phyloP scores from a whole-genome alignment of 257 asterid species.

The Ligustrum vulgare region DNA sequence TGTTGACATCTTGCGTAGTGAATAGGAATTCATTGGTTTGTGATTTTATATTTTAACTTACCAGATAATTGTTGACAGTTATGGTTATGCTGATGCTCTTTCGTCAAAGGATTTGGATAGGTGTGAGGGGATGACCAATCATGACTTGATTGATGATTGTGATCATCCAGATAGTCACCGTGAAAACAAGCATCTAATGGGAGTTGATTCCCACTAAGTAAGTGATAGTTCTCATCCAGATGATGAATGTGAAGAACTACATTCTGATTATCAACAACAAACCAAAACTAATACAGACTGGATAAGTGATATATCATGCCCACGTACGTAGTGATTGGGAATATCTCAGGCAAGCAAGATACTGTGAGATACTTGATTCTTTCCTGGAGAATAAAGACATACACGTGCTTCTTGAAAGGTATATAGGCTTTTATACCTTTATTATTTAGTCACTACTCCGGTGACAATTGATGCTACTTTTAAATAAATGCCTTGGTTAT shows the following conservation, averaged over 20 bases:
- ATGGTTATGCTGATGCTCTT: too few relatives aligned
- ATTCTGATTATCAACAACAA: slow-evolving; percentile 40
- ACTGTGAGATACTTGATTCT: slow-evolving; percentile 91
- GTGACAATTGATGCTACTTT: neutral
- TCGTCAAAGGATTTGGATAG: too few relatives aligned
- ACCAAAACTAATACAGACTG: slow-evolving; percentile 51
- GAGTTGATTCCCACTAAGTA: slow-evolving; percentile 41
- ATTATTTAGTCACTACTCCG: neutral
- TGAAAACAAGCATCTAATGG: slow-evolving; percentile 36
- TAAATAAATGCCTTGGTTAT: neutral
- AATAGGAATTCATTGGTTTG: too few relatives aligned
- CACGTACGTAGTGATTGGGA: slow-evolving; percentile 94
- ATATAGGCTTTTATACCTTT: neutral
- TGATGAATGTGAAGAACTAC: slow-evolving; percentile 58
- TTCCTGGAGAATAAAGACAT: slow-evolving; percentile 70
- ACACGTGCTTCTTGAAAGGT: slow-evolving; percentile 75
- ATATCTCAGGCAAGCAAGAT: slow-evolving; percentile 78
- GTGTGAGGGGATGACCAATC: too few relatives aligned
- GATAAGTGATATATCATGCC: slow-evolving; percentile 81
- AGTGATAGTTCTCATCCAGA: slow-evolving; percentile 36
- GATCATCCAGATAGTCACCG: slow-evolving; percentile 27
- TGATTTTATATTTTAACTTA: too few relatives aligned
- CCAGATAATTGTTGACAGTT: too few relatives aligned
- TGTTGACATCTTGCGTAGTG: too few relatives aligned
- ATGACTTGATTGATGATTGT: slow-evolving; percentile 26